phyloP scores from a whole-genome alignment of 352 stramenopile species.

The Thraustochytrium striatum region DNA sequence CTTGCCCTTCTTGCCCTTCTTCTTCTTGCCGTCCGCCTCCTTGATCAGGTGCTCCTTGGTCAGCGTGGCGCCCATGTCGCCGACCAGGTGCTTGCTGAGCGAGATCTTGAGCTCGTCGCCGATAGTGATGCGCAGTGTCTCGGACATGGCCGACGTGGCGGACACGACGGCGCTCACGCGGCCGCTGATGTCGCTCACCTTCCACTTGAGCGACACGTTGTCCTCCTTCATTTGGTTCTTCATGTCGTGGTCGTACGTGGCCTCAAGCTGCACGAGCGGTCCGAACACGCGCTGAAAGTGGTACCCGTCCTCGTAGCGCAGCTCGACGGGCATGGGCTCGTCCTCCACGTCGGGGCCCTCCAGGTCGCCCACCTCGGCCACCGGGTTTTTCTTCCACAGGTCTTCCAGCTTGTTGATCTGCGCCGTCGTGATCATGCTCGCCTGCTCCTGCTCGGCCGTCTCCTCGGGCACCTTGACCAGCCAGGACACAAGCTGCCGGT shows the following conservation, averaged over 20 bases:
- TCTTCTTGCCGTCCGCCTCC: slow-evolving; percentile 26
- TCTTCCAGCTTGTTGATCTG: slow-evolving; percentile 80
- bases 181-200: slow-evolving; percentile 28
- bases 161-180: slow-evolving; percentile 15
- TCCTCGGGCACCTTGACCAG: slow-evolving; percentile 88
- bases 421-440: slow-evolving; percentile 84
- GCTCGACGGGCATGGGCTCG: slow-evolving; percentile 71
- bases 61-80: background rate
- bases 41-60: slow-evolving; percentile 1
- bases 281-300: slow-evolving; percentile 99
- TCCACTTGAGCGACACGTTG: slow-evolving; percentile 46
- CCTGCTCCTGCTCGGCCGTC: slow-evolving; percentile 62
- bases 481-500: slow-evolving; percentile 93
- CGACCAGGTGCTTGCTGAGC: background rate
- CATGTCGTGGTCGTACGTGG: slow-evolving; percentile 98
- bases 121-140: slow-evolving; percentile 38
- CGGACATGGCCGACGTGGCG: slow-evolving; percentile 9
- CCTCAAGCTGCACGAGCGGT: slow-evolving; percentile 98
- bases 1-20: background rate
- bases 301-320: slow-evolving; percentile 96
- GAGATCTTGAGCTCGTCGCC: slow-evolving; percentile 42
- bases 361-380: slow-evolving; percentile 91
- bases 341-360: slow-evolving; percentile 75
- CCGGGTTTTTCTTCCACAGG: slow-evolving; percentile 93
- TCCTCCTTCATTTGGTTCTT: slow-evolving; percentile 91